Percentiles rank a stretch among this genome's conserved stretches.
Evolutionary conservation across 768 basidiomycete genomes (phyloP).

Genomic region (Hygrophorus russula): DNA sequence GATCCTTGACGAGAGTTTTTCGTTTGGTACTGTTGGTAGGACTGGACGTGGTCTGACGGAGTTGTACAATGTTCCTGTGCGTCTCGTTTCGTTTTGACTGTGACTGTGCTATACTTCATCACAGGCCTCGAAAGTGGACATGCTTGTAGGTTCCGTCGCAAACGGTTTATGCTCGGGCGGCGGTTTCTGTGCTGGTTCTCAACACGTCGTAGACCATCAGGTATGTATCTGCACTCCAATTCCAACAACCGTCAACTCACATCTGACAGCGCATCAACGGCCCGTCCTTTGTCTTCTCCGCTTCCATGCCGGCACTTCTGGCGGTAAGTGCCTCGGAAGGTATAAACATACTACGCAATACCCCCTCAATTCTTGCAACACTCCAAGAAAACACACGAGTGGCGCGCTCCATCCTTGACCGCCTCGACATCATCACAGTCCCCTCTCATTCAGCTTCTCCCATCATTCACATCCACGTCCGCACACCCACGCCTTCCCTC

Average conservation of each 20-base stretch:
- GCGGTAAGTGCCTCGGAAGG: constrained; percentile 82
- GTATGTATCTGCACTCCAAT: constrained; percentile 20
- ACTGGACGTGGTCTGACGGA: constrained; percentile 95
- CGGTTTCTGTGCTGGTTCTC: constrained; percentile 91
- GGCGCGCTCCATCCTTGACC: constrained; percentile 74
- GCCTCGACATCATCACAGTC: constrained; percentile 68
- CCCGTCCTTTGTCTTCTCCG: constrained; percentile 91
- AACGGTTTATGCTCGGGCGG: constrained; percentile 75
- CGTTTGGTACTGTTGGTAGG: constrained; percentile 86
- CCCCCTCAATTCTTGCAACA: constrained; percentile 61
- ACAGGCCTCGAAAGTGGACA: constrained; percentile 83
- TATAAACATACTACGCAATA: constrained; percentile 65
- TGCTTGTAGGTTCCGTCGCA: constrained; percentile 86
- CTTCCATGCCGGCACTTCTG: constrained; percentile 84
- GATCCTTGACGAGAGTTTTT: constrained; percentile 88
- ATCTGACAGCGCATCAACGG: constrained; percentile 79
- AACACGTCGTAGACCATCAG: constrained; percentile 79
- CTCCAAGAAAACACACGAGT: constrained; percentile 76
- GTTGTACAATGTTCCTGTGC: constrained; percentile 83
- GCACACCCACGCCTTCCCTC: constrained; percentile 18
- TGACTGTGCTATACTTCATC: neutral
- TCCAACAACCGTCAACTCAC: neutral
- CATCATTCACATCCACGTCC: constrained; percentile 75
- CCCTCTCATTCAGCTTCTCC: constrained; percentile 82
- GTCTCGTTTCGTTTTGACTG: constrained; percentile 14